Percentiles rank a stretch among this genome's conserved stretches.
These are phyloP conservation scores for Nannizziopsis arthrosporioides DNA, from an alignment of 2,329 filamentous ascomycete genomes.

Conservation along the genomic window DNA sequence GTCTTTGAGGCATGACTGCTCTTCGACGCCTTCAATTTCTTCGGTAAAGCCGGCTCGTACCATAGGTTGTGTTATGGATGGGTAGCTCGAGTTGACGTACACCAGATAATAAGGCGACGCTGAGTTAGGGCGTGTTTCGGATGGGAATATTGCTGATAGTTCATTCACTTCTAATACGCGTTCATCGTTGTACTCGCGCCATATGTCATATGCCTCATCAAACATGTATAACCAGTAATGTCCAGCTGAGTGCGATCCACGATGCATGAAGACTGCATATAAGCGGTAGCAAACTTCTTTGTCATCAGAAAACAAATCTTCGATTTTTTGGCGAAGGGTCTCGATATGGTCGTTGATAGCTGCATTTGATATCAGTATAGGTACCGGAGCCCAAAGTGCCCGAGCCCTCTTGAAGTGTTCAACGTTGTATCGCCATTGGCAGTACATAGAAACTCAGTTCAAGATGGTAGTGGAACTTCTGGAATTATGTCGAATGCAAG, in stretches of 20 bases:
- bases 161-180: slow-evolving; percentile 58
- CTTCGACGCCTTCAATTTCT: not conserved
- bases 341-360: slow-evolving; percentile 34
- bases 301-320: slow-evolving; percentile 51
- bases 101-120: slow-evolving; percentile 76
- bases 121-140: slow-evolving; percentile 47
- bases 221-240: slow-evolving; percentile 98
- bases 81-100: slow-evolving; percentile 50
- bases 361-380: slow-evolving; percentile 4
- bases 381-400: too few relatives aligned
- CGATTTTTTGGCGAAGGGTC: slow-evolving; percentile 39
- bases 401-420: too few relatives aligned
- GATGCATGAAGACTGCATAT: slow-evolving; percentile 88
- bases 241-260: slow-evolving; percentile 54
- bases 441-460: too few relatives aligned
- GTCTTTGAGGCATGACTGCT: slow-evolving; percentile 10
- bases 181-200: slow-evolving; percentile 92
- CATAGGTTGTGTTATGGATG: not conserved
- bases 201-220: slow-evolving; percentile 68
- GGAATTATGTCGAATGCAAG: not conserved
- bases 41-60: not conserved
- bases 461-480: too few relatives aligned
- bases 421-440: not conserved
- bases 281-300: slow-evolving; percentile 63
- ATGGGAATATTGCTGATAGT: slow-evolving; percentile 55